Percentiles rank a stretch among this genome's conserved stretches.
These are phyloP conservation scores for Penicillium aurantiogriseum DNA, from an alignment of 2,329 filamentous ascomycete species.

Conservation along the genomic window DNA sequence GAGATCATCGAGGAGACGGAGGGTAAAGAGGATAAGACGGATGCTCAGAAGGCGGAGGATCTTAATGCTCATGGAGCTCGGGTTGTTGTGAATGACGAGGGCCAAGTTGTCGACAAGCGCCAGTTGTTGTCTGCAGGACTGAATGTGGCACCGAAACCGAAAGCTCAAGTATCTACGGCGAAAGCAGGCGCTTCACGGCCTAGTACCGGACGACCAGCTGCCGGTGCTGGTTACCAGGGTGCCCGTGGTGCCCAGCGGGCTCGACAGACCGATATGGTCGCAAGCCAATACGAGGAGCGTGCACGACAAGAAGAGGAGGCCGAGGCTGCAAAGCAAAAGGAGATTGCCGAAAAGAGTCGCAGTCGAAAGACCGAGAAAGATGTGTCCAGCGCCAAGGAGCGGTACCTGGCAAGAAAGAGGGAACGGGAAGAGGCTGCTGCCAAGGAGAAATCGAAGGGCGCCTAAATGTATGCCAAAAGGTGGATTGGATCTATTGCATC, in stretches of 20 bases:
- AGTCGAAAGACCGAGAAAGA: constrained; percentile 58
- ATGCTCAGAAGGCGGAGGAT: constrained; percentile 56
- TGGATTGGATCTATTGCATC: background rate
- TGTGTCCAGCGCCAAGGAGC: constrained; percentile 60
- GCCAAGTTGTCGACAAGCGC: constrained; percentile 63
- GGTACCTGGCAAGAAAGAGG: constrained; percentile 60
- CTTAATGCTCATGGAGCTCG: constrained; percentile 52
- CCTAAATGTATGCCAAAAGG: background rate
- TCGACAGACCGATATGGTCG: constrained; percentile 61
- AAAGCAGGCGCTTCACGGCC: constrained; percentile 19
- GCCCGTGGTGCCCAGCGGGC: constrained; percentile 49
- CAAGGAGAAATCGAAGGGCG: constrained; percentile 21
- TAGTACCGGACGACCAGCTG: constrained; percentile 16
- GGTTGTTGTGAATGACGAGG: constrained; percentile 62
- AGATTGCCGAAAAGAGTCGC: constrained; percentile 56
- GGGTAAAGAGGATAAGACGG: constrained; percentile 41
- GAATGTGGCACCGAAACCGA: constrained; percentile 59
- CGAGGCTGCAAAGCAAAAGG: constrained; percentile 54
- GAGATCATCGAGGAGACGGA: constrained; percentile 29
- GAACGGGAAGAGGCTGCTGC: constrained; percentile 47
- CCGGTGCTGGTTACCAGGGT: constrained; percentile 33
- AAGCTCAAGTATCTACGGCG: constrained; percentile 29
- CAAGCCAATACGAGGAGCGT: constrained; percentile 57
- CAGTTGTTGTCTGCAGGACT: constrained; percentile 61
- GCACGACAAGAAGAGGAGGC: constrained; percentile 57